Evolutionary conservation across 2,329 filamentous ascomycete species (phyloP).

Genomic region (Aspergillus fischeri): DNA sequence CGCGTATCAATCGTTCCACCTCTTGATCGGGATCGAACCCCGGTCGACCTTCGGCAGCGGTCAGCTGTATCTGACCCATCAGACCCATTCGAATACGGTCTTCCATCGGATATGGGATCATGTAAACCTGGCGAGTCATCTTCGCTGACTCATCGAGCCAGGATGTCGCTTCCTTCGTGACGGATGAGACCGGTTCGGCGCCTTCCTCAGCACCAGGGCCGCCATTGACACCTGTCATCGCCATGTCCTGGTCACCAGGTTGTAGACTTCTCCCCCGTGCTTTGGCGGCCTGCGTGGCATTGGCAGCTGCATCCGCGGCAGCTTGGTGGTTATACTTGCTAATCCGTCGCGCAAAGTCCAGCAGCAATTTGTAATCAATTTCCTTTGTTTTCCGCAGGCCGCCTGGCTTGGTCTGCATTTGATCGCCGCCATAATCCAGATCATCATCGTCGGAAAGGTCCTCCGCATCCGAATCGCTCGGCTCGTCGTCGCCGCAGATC

Average conservation of each 20-base stretch:
- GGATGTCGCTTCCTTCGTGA: slow-evolving; percentile 38
- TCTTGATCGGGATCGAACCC: slow-evolving; percentile 54
- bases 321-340: slow-evolving; percentile 46
- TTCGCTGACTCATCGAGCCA: slow-evolving; percentile 42
- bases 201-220: slow-evolving; percentile 15
- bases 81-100: slow-evolving; percentile 42
- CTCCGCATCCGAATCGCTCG: slow-evolving; percentile 27
- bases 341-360: slow-evolving; percentile 44
- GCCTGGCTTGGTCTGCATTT: slow-evolving; percentile 6
- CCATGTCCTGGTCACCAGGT: slow-evolving; percentile 25
- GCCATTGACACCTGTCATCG: slow-evolving; percentile 32
- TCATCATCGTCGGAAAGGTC: slow-evolving; percentile 18
- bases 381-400: slow-evolving; percentile 25
- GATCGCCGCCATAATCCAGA: slow-evolving; percentile 1
- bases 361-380: slow-evolving; percentile 41
- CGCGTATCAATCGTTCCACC: slow-evolving; percentile 44
- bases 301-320: slow-evolving; percentile 39
- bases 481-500: slow-evolving; percentile 29
- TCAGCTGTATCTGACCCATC: slow-evolving; percentile 43
- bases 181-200: slow-evolving; percentile 31
- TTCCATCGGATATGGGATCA: slow-evolving; percentile 43
- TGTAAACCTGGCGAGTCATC: slow-evolving; percentile 36
- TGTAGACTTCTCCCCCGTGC: slow-evolving; percentile 15
- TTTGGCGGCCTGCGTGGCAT: slow-evolving; percentile 15
- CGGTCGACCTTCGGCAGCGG: slow-evolving; percentile 47